Evolutionary conservation across 345 rosid genomes (phyloP), one percentile per base, ranked within the genome.

Genomic region (Dovyalis caffra): DNA sequence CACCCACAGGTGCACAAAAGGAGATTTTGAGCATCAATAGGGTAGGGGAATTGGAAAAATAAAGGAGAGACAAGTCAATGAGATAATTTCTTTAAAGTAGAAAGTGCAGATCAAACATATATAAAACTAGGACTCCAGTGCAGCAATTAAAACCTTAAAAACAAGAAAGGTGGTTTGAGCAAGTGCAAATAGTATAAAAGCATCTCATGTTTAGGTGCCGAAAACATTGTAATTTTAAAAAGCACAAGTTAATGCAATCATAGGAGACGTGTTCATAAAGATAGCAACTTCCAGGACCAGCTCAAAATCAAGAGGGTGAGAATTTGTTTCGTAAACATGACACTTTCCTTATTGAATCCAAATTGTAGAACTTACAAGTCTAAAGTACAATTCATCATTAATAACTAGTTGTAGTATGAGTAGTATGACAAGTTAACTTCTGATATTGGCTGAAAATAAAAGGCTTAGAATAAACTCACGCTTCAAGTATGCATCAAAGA

Each of bases 401-500:
- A 23, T 12, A 5, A 49, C 56, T 49, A 49, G n/a, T 7, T 49
- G 56, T 20, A 49, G 56, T 49, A 16, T 43, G 11, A 43, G 47
- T 43, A 43, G 18, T 43, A 20, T 49, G n/a, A 6, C 23, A 49
- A 8, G 8, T 49, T 49, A 49, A 49, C 23, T 49, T 18, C 56
- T 49, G 56, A 49, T 49, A 49, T 1, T 70, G 34, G 58, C 1
- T 0, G 53, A 37, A 53, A 68, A 15, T 14, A 73, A 31, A 61
- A 53, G 53, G 60, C 45, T 74, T 15, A 78, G 34, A 72, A 64
- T 28, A 37, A 83, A 89, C 95, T 86, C 80, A 94, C 98, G 97
- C 79, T 92, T 91, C 65, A 94, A 78, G 82, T 85, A 94, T n/a
- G 97, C 97, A 79, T 94, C 98, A 65, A 92, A 94, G 66, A 94